Base-by-base conservation (phyloP, 2,329 filamentous ascomycete genomes). In the Ambrosiella beaveri region DNA sequence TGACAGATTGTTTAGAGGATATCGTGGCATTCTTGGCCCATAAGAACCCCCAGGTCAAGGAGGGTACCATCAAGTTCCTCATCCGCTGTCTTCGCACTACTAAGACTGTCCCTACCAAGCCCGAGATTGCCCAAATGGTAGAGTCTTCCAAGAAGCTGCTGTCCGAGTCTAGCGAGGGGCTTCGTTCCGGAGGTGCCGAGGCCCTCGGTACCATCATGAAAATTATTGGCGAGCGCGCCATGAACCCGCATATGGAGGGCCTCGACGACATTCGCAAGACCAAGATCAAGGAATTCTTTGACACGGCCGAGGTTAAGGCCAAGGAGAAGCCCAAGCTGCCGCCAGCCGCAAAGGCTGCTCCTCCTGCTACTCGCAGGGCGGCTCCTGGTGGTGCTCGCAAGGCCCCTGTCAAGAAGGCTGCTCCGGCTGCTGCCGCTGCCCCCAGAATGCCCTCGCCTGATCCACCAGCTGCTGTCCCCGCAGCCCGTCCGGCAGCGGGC, bases 41-140 rank as follows among this genome's bases (percentile, higher is more conserved):
- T 77, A 98, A 98, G 71, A 98, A 98, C 67, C 93, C 93, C 0
- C 90, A 96, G 66, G 87, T 98, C 62, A 98, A 98, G 71, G 88
- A 96, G 65, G 90, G 94, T 61, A 94, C 88, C 0, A 85, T 95
- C 71, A 88, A 88, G 62, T 97, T 98, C 65, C 74, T 98, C n/a
- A 85, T 94, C 54, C 81, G 93, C 62, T 91, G 86, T 67, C 74
- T 98, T 51, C 84, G 85, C 63, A 88, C 81, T 0, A 95, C 91
- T 0, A 79, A 84, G 63, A 85, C 88, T 15, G 88, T 93, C 2
- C 94, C 94, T 1, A 78, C 80, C 62, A 93, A 94, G 63, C 76
- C 85, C 37, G 91, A 98, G 69, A 85, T 90, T 57, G 84, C 84
- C 60, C 78, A 80, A 7, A 88, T 97, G 57, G 87, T 89, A n/a